These are phyloP conservation scores for Hyaloraphidium curvatum DNA, from an alignment of 192 early-diverging fungal genomes.

Conservation along the genomic window DNA sequence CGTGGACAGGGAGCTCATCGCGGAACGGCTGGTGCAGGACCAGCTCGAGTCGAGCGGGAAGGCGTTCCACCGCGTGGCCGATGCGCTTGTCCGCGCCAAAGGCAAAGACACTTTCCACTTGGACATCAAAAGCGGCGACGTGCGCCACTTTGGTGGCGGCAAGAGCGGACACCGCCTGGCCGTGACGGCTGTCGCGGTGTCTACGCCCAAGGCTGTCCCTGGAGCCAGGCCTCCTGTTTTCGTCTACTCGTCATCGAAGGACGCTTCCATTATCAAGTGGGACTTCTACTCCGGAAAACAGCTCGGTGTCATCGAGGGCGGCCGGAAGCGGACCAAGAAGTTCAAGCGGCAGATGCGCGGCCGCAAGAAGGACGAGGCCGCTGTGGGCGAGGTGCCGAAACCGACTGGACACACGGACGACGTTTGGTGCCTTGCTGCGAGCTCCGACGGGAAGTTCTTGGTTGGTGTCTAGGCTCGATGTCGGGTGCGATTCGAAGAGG, in stretches of 20 bases:
- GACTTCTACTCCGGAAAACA: slow-evolving; percentile 45
- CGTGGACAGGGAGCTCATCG: slow-evolving; percentile 84
- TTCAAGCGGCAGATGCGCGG: slow-evolving; percentile 6
- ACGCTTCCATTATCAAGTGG: slow-evolving; percentile 85
- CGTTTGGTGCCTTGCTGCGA: slow-evolving; percentile 20
- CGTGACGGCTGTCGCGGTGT: slow-evolving; percentile 61
- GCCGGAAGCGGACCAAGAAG: slow-evolving; percentile 45
- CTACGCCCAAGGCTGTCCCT: slow-evolving; percentile 18
- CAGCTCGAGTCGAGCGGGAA: slow-evolving; percentile 33
- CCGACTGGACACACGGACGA: slow-evolving; percentile 29
- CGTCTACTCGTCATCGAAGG: slow-evolving; percentile 80
- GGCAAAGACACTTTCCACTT: not conserved
- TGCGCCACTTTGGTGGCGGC: not conserved
- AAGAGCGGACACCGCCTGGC: slow-evolving; percentile 38
- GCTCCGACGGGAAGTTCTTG: slow-evolving; percentile 15
- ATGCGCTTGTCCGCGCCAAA: too few relatives aligned
- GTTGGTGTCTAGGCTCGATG: slow-evolving; percentile 4
- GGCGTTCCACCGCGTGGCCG: slow-evolving; percentile 33
- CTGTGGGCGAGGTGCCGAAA: slow-evolving; percentile 11
- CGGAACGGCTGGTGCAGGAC: slow-evolving; percentile 63
- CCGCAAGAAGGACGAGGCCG: slow-evolving; percentile 5
- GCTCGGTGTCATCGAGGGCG: slow-evolving; percentile 48
- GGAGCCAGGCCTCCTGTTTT: slow-evolving; percentile 8
- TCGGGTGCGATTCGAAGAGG: slow-evolving; percentile 10
- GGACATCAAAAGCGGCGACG: slow-evolving; percentile 2